Conservation (phyloP, 1,284 basidiomycete species). For the Earliella scabrosa region DNA sequence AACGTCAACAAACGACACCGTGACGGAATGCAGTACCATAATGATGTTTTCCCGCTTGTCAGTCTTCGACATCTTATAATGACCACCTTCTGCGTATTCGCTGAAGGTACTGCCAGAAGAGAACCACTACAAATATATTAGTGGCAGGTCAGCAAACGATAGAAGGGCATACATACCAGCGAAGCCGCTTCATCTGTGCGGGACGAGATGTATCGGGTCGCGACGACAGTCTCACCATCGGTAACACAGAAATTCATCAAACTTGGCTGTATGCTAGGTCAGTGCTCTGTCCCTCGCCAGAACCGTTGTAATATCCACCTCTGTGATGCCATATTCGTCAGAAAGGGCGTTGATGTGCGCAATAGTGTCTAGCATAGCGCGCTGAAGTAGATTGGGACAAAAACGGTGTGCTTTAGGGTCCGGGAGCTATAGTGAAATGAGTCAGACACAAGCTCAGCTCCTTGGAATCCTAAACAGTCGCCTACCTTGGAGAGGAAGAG, state of each 20-base stretch:
- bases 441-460: not conserved
- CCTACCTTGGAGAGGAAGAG: slow-evolving; percentile 84
- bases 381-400: slow-evolving; percentile 62
- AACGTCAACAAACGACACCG: slow-evolving; percentile 1
- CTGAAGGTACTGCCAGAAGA: slow-evolving; percentile 94
- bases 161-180: slow-evolving; percentile 51
- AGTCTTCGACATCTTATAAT: slow-evolving; percentile 94
- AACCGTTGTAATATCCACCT: slow-evolving; percentile 60
- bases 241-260: slow-evolving; percentile 97
- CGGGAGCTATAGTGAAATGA: slow-evolving; percentile 59
- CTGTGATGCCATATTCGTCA: slow-evolving; percentile 73
- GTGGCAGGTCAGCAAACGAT: not conserved
- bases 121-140: slow-evolving; percentile 70
- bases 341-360: slow-evolving; percentile 76
- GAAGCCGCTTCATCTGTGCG: slow-evolving; percentile 93
- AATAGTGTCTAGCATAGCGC: slow-evolving; percentile 90
- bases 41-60: slow-evolving; percentile 97
- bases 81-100: slow-evolving; percentile 86
- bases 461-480: slow-evolving; percentile 10
- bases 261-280: slow-evolving; percentile 63
- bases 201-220: slow-evolving; percentile 94
- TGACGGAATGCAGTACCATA: slow-evolving; percentile 55
- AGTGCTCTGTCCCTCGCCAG: not conserved
- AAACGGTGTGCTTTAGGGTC: slow-evolving; percentile 78
- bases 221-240: slow-evolving; percentile 92